Evolutionary conservation across 768 basidiomycete genomes (phyloP).

Genomic region (Termitomyces sp.): DNA sequence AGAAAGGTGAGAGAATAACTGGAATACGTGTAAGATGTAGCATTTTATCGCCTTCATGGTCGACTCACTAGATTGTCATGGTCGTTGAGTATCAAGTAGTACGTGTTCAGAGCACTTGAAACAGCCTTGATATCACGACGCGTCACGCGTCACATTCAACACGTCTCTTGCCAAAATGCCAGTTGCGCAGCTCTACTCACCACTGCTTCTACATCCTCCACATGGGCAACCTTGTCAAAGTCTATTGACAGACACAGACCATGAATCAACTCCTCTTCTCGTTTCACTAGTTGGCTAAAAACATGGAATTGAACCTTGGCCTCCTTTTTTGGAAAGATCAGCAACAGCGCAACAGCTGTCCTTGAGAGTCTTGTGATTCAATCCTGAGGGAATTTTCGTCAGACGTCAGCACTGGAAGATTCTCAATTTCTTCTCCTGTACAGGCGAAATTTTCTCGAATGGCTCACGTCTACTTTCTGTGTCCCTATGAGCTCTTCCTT

Average conservation of each 20-base stretch:
- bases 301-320: background rate
- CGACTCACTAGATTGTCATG: slow-evolving; percentile 45
- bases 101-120: background rate
- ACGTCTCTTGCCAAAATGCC: background rate
- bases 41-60: background rate
- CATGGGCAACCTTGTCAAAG: background rate
- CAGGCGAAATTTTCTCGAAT: background rate
- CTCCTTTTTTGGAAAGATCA: background rate
- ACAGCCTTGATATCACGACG: background rate
- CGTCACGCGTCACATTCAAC: background rate
- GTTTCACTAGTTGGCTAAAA: background rate
- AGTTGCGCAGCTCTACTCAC: background rate
- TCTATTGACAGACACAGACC: background rate
- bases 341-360: background rate
- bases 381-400: background rate
- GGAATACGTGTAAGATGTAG: slow-evolving; percentile 12
- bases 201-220: background rate
- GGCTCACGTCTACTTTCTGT: background rate
- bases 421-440: background rate
- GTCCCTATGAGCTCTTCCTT: background rate
- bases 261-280: background rate
- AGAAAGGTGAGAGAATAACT: slow-evolving; percentile 80
- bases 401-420: background rate
- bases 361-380: background rate
- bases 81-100: slow-evolving; percentile 10